Conservation (phyloP, 2,329 filamentous ascomycete species). For the Penicillium verrucosum region DNA sequence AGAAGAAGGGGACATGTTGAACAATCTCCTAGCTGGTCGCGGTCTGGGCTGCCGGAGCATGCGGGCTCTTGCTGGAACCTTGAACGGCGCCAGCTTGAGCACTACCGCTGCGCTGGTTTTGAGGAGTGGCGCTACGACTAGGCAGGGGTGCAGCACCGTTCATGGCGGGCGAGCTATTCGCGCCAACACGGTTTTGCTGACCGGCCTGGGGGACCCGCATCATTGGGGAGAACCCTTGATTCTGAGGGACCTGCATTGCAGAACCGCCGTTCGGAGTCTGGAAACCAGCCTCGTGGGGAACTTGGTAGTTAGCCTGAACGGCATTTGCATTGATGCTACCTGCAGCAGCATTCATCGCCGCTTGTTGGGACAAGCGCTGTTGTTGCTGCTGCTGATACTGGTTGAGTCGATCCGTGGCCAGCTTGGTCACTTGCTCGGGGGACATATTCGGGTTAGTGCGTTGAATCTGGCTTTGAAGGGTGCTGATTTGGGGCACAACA, state of each 20-base stretch:
- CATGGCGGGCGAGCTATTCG: conserved; percentile 44
- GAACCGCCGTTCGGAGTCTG: conserved; percentile 34
- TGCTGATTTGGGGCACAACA: conserved; percentile 54
- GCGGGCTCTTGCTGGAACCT: conserved; percentile 42
- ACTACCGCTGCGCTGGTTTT: conserved; percentile 46
- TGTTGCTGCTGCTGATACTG: conserved; percentile 49
- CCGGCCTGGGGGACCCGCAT: conserved; percentile 50
- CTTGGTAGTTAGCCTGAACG: conserved; percentile 41
- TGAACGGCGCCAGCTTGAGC: conserved; percentile 39
- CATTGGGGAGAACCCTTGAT: conserved; percentile 53
- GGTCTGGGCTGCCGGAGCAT: conserved; percentile 41
- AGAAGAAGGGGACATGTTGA: neutral
- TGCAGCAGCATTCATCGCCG: conserved; percentile 51
- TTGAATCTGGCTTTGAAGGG: conserved; percentile 52
- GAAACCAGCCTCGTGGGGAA: conserved; percentile 39
- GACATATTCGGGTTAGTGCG: conserved; percentile 51
- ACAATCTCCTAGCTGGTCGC: conserved; percentile 31
- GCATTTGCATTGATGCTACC: conserved; percentile 37
- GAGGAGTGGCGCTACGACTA: conserved; percentile 46
- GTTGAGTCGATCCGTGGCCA: conserved; percentile 52
- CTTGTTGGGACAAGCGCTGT: conserved; percentile 48
- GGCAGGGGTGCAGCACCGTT: conserved; percentile 43
- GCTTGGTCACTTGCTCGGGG: conserved; percentile 52
- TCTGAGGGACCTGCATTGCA: conserved; percentile 46
- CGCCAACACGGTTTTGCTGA: conserved; percentile 41